Base-by-base conservation (phyloP, 2,329 filamentous ascomycete species). In the Pseudogymnoascus sp. region DNA sequence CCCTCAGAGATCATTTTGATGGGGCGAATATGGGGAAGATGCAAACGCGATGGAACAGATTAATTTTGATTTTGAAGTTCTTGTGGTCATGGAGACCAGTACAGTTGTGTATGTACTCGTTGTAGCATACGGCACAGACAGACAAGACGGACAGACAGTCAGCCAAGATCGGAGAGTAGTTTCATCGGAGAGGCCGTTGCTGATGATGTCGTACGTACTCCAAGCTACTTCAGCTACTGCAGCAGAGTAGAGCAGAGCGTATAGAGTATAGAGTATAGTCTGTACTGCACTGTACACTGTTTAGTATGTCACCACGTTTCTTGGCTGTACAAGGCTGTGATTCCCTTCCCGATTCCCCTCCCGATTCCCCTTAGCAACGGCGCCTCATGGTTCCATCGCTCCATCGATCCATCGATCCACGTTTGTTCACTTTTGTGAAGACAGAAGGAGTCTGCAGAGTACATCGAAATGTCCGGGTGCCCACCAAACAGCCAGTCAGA, bases 251-350 rank as follows among this genome's bases (percentile, higher is more conserved):
- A 4, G n/a, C 2, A 43, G 40, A 23, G 42, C 21, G 21, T 8
- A 46, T 11, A n/a, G 42, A 25, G 21, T n/a, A 46, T 23, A 46
- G 40, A 43, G 42, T 46, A 49, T n/a, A 5, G 8, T 16, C 23
- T 3, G 23, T n/a, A 28, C 14, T 53, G 46, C 28, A 28, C 25
- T 18, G 23, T 31, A 31, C n/a, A 25, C 42, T 25, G 25, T n/a
- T 34, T 9, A 11, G n/a, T 28, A 53, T 56, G 25, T 18, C 49
- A 31, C 25, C 49, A 56, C 49, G 49, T 56, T 56, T 7, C 49
- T 56, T 56, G 49, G 49, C 49, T 34, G 49, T 56, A 12, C 49
- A 56, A 56, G 49, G 49, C 49, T 56, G 49, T 34, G 49, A 56
- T 56, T 7, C n/a, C 49, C 5, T 18, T 56, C 28, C 49, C 49